These are phyloP conservation scores for Elsinoe necatrix DNA, from an alignment of 2,329 filamentous ascomycete species.

Conservation along the genomic window DNA sequence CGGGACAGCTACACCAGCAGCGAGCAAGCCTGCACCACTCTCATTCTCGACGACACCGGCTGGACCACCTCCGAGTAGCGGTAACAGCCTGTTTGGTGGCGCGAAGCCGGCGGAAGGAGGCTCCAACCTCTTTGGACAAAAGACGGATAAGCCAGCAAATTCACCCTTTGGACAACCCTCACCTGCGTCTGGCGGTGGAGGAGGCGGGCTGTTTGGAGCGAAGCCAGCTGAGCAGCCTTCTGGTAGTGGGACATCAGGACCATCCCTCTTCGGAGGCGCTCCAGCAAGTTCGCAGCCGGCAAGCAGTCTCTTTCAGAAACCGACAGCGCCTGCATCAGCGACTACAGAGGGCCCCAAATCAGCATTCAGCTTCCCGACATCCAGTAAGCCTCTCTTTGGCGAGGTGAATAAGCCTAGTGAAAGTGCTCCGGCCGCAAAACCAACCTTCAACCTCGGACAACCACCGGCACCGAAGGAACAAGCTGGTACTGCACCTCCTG, in stretches of 20 bases:
- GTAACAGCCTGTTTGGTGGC: slow-evolving; percentile 17
- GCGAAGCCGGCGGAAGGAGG: slow-evolving; percentile 11
- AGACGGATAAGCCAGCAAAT: slow-evolving; percentile 13
- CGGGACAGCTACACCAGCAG: slow-evolving; percentile 22
- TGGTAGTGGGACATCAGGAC: background rate
- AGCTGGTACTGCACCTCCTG: background rate
- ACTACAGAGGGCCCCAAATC: slow-evolving; percentile 32
- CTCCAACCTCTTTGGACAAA: slow-evolving; percentile 20
- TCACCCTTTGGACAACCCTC: slow-evolving; percentile 12
- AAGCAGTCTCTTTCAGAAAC: slow-evolving; percentile 8
- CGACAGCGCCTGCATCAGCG: slow-evolving; percentile 8
- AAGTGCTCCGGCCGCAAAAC: slow-evolving; percentile 1
- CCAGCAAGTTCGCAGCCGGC: background rate
- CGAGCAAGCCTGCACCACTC: slow-evolving; percentile 19
- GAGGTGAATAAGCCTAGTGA: slow-evolving; percentile 4
- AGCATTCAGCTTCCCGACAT: slow-evolving; percentile 20
- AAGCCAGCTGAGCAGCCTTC: slow-evolving; percentile 20
- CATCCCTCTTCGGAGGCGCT: slow-evolving; percentile 16
- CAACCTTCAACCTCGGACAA: slow-evolving; percentile 1
- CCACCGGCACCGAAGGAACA: slow-evolving; percentile 4
- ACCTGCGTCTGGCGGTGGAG: background rate
- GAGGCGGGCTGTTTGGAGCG: slow-evolving; percentile 17
- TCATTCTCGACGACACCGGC: slow-evolving; percentile 24
- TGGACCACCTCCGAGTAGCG: slow-evolving; percentile 23
- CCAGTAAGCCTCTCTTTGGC: slow-evolving; percentile 9